Evolutionary conservation across 306 rosid genomes (phyloP), one percentile per base, ranked within the genome.

Genomic region (Phaseolus lunatus): DNA sequence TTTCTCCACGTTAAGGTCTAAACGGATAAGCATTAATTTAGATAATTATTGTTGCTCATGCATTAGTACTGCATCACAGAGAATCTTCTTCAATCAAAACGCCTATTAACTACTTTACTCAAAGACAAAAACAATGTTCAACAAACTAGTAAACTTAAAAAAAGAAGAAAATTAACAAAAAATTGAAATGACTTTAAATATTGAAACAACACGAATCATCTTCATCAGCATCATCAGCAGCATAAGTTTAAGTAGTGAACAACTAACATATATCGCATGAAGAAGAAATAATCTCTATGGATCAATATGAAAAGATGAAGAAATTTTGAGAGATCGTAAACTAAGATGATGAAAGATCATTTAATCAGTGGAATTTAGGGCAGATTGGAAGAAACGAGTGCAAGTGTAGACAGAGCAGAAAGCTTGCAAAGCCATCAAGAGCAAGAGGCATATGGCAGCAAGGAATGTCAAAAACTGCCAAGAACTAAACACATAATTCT

Each of bases 381-480:
- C 70, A 23, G 73, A 41, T 1, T 2, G 37, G 14, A 86, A 81
- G 3, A 80, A 52, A 2, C 79, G 76, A 76, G 23, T 47, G 79
- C 85, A 83, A 29, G 74, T 63, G 66, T 77, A 86, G 20, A 81
- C 77, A 29, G 85, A 81, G 7, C 83, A 81, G 41, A 88, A 82
- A 1, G 84, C 79, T 80, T 83, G 86, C 77, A 83, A 31, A 15
- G 81, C 56, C 86, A 82, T 85, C 86, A 92, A 50, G 16, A 87
- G 77, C 79, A 93, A 78, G 62, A 91, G 78, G 68, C 85, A 14
- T 9, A 85, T 31, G 9, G 93, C 86, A 73, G 89, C 93, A 22
- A 91, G 45, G 13, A 89, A 65, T 4, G 93, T 84, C 56, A 91
- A 89, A 49, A 87, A 18, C 67, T 78, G 89, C 97, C 96, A 91